Conservation (phyloP, 306 rosid genomes). For the Ziziphus jujuba region DNA sequence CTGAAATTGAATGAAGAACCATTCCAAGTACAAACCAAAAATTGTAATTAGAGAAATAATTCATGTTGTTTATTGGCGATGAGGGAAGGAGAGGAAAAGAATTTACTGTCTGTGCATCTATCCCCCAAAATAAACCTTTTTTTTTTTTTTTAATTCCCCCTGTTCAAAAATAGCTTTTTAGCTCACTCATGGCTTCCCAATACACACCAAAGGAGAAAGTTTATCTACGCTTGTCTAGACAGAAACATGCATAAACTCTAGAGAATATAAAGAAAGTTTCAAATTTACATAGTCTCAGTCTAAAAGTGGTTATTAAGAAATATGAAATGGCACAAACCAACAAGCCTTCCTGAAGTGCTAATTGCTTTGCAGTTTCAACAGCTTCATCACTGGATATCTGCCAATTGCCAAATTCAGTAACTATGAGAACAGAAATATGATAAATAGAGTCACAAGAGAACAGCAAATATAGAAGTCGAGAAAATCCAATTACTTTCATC, state of each 20-base stretch:
- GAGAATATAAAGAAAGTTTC: not conserved
- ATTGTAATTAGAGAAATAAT: not conserved
- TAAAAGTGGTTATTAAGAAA: slow-evolving; percentile 10
- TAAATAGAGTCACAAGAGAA: not conserved
- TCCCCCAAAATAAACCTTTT: too few relatives aligned
- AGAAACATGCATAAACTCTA: not conserved
- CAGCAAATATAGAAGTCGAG: not conserved
- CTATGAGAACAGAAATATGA: slow-evolving; percentile 15
- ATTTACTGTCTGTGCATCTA: too few relatives aligned
- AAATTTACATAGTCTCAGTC: slow-evolving; percentile 14
- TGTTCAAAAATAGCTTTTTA: too few relatives aligned
- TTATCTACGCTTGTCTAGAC: too few relatives aligned
- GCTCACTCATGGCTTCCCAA: too few relatives aligned
- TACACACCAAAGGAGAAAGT: too few relatives aligned
- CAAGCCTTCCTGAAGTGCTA: slow-evolving; percentile 99
- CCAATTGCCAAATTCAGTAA: slow-evolving; percentile 51
- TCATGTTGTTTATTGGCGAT: not conserved
- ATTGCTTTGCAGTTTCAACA: slow-evolving; percentile 85
- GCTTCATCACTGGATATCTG: slow-evolving; percentile 93
- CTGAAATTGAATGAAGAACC: slow-evolving; percentile 46
- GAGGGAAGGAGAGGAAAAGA: too few relatives aligned
- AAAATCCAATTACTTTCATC: slow-evolving; percentile 10
- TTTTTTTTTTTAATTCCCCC: too few relatives aligned
- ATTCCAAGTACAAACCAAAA: not conserved
- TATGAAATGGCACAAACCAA: slow-evolving; percentile 55